Percentiles rank a stretch among this genome's conserved stretches.
phyloP scores from a whole-genome alignment of 257 asterid genomes.

The Gynochthodes officinalis region DNA sequence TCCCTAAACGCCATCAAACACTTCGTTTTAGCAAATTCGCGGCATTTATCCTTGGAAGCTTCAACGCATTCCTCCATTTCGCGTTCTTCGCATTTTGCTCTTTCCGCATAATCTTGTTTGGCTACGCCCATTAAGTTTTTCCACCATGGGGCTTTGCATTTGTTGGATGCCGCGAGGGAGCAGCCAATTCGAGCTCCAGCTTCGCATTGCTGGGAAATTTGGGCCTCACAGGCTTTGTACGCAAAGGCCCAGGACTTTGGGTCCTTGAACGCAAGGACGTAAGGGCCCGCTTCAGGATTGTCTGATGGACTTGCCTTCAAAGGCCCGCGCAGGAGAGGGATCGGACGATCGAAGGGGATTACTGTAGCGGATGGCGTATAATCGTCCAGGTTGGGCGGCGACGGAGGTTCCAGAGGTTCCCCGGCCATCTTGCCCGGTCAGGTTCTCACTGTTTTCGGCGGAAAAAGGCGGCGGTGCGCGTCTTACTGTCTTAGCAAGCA shows the following conservation, averaged over 20 bases:
- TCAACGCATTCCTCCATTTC: conserved; percentile 66
- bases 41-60: conserved; percentile 55
- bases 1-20: conserved; percentile 56
- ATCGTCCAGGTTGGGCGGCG: conserved; percentile 43
- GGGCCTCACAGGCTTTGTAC: conserved; percentile 45
- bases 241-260: conserved; percentile 64
- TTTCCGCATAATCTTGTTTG: conserved; percentile 45
- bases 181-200: conserved; percentile 82
- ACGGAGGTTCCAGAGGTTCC: conserved; percentile 21
- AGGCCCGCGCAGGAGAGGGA: conserved; percentile 76
- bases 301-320: conserved; percentile 45
- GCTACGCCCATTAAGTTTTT: conserved; percentile 42
- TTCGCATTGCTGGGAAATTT: conserved; percentile 65
- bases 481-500: too few species aligned
- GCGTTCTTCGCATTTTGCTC: conserved; percentile 73
- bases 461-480: too few species aligned
- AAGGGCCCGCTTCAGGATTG: conserved; percentile 49
- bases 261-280: conserved; percentile 64
- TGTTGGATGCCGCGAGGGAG: conserved; percentile 77
- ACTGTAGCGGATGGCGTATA: conserved; percentile 65
- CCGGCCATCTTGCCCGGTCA: conserved; percentile 5
- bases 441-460: too few species aligned
- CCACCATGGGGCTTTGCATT: conserved; percentile 91
- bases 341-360: conserved; percentile 47
- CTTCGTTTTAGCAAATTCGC: conserved; percentile 51